These are phyloP conservation scores for Phalaenopsis aphrodite DNA, from an alignment of 106 monocot genomes.

Conservation along the genomic window DNA sequence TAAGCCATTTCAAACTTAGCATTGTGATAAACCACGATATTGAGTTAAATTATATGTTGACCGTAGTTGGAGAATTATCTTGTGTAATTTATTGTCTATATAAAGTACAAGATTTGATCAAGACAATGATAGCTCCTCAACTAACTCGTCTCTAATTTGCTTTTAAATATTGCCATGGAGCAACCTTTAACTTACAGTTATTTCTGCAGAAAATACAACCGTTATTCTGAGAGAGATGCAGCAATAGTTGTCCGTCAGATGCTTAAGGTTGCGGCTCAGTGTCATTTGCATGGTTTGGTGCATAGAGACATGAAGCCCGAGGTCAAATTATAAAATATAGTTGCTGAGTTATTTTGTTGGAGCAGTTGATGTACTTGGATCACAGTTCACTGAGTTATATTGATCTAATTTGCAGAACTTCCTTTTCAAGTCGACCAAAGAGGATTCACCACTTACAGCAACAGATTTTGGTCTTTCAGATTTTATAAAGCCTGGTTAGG, in stretches of 20 bases:
- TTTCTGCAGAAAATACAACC: conserved; percentile 72
- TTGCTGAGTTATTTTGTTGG: neutral
- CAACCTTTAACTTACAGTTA: neutral
- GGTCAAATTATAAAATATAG: conserved; percentile 26
- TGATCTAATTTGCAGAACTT: conserved; percentile 65
- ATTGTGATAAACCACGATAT: neutral
- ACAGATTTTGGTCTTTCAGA: conserved; percentile 98
- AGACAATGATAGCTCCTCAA: too few relatives aligned
- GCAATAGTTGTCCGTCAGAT: conserved; percentile 86
- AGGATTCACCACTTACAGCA: conserved; percentile 81
- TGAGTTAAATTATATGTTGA: neutral
- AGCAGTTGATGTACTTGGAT: neutral
- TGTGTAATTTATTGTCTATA: too few relatives aligned
- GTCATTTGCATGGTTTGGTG: conserved; percentile 90
- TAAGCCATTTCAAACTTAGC: neutral
- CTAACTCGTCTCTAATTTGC: neutral
- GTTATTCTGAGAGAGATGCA: conserved; percentile 93
- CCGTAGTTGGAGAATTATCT: neutral
- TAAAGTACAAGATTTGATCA: too few relatives aligned
- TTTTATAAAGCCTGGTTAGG: conserved; percentile 62
- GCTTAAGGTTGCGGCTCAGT: conserved; percentile 94
- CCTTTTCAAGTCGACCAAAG: conserved; percentile 80
- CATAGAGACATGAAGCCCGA: conserved; percentile 99
- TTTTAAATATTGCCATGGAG: neutral
- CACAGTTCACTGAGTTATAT: neutral